Evolutionary conservation across 768 basidiomycete species (phyloP), one percentile per base, ranked within the genome.

Genomic region (Leccinum barrowsii): DNA sequence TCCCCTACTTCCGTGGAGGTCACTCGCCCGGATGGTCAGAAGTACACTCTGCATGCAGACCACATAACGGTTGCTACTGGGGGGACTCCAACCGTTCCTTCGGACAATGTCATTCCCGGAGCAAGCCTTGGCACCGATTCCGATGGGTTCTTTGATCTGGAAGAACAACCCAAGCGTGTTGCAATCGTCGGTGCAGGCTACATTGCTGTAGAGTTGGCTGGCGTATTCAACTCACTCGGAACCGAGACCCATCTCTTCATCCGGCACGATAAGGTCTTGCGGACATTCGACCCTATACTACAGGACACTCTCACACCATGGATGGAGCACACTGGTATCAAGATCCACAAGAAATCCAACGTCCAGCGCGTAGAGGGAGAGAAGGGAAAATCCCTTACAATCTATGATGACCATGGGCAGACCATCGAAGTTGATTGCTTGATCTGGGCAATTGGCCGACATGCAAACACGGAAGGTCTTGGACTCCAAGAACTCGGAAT

Each of bases 171-270:
- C 8, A 92, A 89, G 74, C 85, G 94, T 58, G 94, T 97, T 30
- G 95, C 88, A 3, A 88, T 98, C 55, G 87, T 98, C 46, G 97
- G 97, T 49, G 97, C 97, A 13, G 97, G 97, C 1, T 99, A 99
- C 73, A 98, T 99, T 65, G 94, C 94, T 17, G 92, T 98, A 60
- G 97, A 99, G 75, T 85, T 99, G 49, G 93, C 96, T 5, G 97
- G 97, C 19, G 85, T 99, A 55, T 85, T 99, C 75, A 85, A 98
- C 74, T 81, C 91, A 7, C 85, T 97, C 56, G 94, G 95, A 21
- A 82, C 87, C 35, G 93, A 98, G 74, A 94, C 94, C 7, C 94
- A 98, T 70, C 74, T 98, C 63, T 73, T 98, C 72, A 98, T 98
- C 64, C 88, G 97, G 54, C 80, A 86, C 54, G 92, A 98, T 54